Percentiles rank a stretch among this genome's conserved stretches.
Evolutionary conservation across 768 basidiomycete genomes (phyloP).

Genomic region (Lepiota venenata): DNA sequence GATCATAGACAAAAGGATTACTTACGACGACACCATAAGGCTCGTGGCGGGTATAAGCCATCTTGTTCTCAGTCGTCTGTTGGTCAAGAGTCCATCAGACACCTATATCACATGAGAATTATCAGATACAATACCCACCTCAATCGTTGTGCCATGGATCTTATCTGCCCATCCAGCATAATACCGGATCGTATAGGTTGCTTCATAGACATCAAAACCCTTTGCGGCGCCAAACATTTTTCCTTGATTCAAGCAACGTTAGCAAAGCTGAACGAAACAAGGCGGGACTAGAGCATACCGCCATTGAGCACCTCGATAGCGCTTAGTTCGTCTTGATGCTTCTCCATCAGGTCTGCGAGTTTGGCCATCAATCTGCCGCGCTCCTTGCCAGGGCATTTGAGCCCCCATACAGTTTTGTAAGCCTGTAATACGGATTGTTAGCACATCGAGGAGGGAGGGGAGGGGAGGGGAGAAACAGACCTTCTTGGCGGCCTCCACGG

Average conservation of each 20-base stretch:
- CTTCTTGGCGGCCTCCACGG: constrained; percentile 57
- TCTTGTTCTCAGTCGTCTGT: constrained; percentile 46
- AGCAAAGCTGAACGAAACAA: background rate
- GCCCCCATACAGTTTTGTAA: constrained; percentile 64
- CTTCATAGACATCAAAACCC: constrained; percentile 42
- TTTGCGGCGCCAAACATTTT: constrained; percentile 53
- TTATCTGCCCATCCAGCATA: constrained; percentile 94
- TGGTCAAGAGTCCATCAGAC: too few species aligned
- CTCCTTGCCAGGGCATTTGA: constrained; percentile 48
- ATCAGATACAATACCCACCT: constrained; percentile 20
- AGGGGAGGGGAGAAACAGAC: constrained; percentile 15
- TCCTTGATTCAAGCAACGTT: constrained; percentile 29
- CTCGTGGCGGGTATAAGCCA: constrained; percentile 69
- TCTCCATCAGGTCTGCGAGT: constrained; percentile 63
- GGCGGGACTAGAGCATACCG: constrained; percentile 30
- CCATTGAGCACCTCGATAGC: constrained; percentile 75
- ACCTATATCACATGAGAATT: too few species aligned
- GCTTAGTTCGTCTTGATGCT: constrained; percentile 58
- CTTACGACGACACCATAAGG: constrained; percentile 51
- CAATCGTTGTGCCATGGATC: constrained; percentile 70
- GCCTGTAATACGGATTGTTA: constrained; percentile 17
- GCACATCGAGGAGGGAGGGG: background rate
- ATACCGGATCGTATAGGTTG: constrained; percentile 60
- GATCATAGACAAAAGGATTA: background rate
- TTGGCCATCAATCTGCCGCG: constrained; percentile 58